Base-by-base conservation (phyloP, 805 yeast genomes). In the Jamesozyma hellenica region DNA sequence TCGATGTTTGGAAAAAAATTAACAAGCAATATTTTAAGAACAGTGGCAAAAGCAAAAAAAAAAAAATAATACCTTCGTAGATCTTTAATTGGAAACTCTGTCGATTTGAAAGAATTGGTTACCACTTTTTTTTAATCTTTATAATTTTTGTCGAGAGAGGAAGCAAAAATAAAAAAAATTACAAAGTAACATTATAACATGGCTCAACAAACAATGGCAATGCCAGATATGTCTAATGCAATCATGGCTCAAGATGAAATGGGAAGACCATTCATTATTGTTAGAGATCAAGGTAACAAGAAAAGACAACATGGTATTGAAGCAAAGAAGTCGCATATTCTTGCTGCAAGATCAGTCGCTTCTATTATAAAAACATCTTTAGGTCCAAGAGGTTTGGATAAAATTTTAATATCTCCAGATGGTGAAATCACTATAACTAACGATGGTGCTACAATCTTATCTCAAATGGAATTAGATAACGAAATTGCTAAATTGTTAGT, bases 381-480 rank as follows among this genome's bases (percentile, higher is more conserved):
- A 47, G 99, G 99, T 9, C 99, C 99, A 38, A 77, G 98, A 58
- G 99, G 98, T n/a, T 68, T 94, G 54, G 99, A 92, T 64, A 92
- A 92, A 68, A 92, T 92, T 54, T 72, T 92, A 49, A 84, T 92
- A 48, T 77, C 88, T 38, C 97, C 92, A 25, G 98, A 94, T 60
- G 97, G 98, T 16, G 97, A 92, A 43, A 92, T 92, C 63, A 92
- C 96, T 41, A 90, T 92, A 53, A 92, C 99, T 36, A 92, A 92
- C 60, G 99, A 92, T 60, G 98, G 98, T 52, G 98, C 97, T 34
- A 94, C 99, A 11, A 94, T 92, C 54, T 67, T 92, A 51, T 74
- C 94, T 8, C 95, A 87, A 60, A 92, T 92, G 96, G 95, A 92
- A 61, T 71, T 92, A 48, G 95, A 87, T 51, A 88, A 83, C 62